These are phyloP conservation scores for Nakazawaea laoshanensis DNA, from an alignment of 805 yeast species.

Conservation along the genomic window DNA sequence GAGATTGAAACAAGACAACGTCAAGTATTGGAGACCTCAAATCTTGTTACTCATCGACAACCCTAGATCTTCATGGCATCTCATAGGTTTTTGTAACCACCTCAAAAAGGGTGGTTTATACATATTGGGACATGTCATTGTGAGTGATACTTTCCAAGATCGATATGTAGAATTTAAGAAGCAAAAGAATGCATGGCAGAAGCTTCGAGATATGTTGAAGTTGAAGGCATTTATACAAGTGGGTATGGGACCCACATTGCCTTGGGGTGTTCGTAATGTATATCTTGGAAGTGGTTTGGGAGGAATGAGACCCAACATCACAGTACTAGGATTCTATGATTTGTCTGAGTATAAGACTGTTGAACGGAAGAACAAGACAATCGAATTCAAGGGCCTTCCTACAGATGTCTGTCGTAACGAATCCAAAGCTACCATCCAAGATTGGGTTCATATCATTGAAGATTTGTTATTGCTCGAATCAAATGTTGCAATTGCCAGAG, in stretches of 20 bases:
- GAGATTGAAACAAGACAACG: slow-evolving; percentile 81
- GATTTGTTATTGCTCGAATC: slow-evolving; percentile 84
- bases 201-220: slow-evolving; percentile 65
- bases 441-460: slow-evolving; percentile 91
- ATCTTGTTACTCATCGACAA: slow-evolving; percentile 80
- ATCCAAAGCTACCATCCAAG: slow-evolving; percentile 55
- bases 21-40: slow-evolving; percentile 98
- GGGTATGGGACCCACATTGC: slow-evolving; percentile 75
- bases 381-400: slow-evolving; percentile 45
- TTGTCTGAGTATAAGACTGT: slow-evolving; percentile 19
- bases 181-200: slow-evolving; percentile 77
- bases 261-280: slow-evolving; percentile 94
- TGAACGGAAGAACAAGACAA: slow-evolving; percentile 9
- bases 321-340: slow-evolving; percentile 86
- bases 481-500: slow-evolving; percentile 90
- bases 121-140: slow-evolving; percentile 84
- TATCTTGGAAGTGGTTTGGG: slow-evolving; percentile 94
- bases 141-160: slow-evolving; percentile 52
- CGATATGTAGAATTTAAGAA: slow-evolving; percentile 60
- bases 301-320: slow-evolving; percentile 95
- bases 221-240: slow-evolving; percentile 94
- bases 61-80: slow-evolving; percentile 87
- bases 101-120: slow-evolving; percentile 93
- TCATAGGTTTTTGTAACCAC: slow-evolving; percentile 89
- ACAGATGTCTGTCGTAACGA: slow-evolving; percentile 76